Evolutionary conservation across 2,329 filamentous ascomycete genomes (phyloP).

Genomic region (Aspergillus luchuensis): DNA sequence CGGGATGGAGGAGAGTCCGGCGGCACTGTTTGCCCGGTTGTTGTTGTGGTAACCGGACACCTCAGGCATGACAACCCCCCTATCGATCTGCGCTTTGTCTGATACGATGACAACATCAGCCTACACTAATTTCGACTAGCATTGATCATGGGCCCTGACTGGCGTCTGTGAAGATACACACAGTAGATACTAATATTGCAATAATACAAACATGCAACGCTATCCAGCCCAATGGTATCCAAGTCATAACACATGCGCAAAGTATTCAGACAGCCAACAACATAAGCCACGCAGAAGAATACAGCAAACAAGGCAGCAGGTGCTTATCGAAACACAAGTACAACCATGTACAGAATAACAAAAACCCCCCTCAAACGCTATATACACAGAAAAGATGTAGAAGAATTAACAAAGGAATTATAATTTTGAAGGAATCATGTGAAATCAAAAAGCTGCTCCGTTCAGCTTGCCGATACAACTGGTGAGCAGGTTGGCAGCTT

Average conservation of each 20-base stretch:
- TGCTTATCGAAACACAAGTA: neutral
- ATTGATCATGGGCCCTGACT: no score
- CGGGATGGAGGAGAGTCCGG: neutral
- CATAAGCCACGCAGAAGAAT: neutral
- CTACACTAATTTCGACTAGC: no score
- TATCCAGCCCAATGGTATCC: slow-evolving; percentile 1
- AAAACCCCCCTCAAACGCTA: slow-evolving; percentile 8
- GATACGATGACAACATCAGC: no score
- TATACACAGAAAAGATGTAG: slow-evolving; percentile 6
- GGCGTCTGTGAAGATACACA: no score
- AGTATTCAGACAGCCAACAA: neutral
- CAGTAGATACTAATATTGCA: no score
- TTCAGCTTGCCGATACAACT: slow-evolving; percentile 73
- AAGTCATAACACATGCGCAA: neutral
- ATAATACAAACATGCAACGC: neutral
- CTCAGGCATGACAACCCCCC: slow-evolving; percentile 3
- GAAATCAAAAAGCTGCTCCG: slow-evolving; percentile 1
- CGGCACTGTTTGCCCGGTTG: slow-evolving; percentile 9
- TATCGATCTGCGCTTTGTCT: neutral
- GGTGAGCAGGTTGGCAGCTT: slow-evolving; percentile 76
- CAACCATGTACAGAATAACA: slow-evolving; percentile 4
- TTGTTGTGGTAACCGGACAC: slow-evolving; percentile 28
- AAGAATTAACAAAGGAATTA: slow-evolving; percentile 5
- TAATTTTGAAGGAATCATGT: neutral
- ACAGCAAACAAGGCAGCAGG: neutral